Percentiles rank a stretch among this genome's conserved stretches.
Evolutionary conservation across 2,329 filamentous ascomycete genomes (phyloP).

Genomic region (Stachybotrys chartarum): DNA sequence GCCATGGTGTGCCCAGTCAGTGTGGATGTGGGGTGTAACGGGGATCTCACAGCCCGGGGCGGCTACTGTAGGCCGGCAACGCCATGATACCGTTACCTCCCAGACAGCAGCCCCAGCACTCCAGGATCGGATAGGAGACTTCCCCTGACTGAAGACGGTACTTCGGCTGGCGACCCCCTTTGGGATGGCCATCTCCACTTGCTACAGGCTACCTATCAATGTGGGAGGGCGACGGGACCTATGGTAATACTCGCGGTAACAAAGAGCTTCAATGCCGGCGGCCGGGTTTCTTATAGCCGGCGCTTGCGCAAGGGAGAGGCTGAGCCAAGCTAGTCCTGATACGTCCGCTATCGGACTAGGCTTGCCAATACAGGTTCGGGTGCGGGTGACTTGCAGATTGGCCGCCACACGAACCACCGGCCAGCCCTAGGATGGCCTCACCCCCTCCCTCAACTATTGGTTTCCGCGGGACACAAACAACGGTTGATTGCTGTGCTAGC

Average conservation of each 20-base stretch:
- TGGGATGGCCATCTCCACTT: not conserved
- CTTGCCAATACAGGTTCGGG: conserved; percentile 10
- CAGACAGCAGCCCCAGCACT: not conserved
- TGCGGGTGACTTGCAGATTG: conserved; percentile 10
- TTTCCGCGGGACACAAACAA: too few species aligned
- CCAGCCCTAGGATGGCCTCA: not conserved
- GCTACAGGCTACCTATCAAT: not conserved
- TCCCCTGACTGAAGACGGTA: not conserved
- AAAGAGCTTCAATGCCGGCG: conserved; percentile 11
- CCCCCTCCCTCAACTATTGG: too few species aligned
- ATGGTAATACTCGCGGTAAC: too few species aligned
- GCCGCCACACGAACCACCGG: not conserved
- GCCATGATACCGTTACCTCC: not conserved
- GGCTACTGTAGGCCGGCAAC: not conserved
- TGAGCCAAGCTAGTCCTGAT: not conserved
- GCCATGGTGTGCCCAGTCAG: not conserved
- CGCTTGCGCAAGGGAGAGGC: conserved; percentile 10
- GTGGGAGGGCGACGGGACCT: too few species aligned
- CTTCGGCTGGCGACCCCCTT: not conserved
- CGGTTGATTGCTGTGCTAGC: too few species aligned
- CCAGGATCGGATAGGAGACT: too few species aligned
- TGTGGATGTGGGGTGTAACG: not conserved
- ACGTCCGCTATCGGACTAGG: conserved; percentile 7
- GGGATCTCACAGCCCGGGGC: not conserved
- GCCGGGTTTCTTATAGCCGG: conserved; percentile 22